phyloP scores from a whole-genome alignment of 1,284 basidiomycete genomes.

The Apiotrichum montevideense region DNA sequence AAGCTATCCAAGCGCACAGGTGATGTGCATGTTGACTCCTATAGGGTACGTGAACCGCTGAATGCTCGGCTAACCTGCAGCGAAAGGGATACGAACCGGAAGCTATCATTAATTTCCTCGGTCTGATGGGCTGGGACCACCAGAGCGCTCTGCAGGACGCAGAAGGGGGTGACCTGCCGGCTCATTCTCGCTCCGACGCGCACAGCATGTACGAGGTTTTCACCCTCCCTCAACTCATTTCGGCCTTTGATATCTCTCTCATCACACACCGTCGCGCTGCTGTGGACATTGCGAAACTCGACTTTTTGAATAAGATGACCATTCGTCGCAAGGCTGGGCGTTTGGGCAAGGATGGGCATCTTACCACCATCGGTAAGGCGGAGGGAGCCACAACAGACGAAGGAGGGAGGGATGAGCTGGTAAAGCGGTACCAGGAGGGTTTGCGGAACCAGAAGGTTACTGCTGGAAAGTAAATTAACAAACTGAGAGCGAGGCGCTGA shows the following conservation, averaged over 20 bases:
- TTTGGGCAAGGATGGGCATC: slow-evolving; percentile 37
- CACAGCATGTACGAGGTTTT: slow-evolving; percentile 41
- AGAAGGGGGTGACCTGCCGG: slow-evolving; percentile 48
- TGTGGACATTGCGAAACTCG: slow-evolving; percentile 40
- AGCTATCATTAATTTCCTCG: slow-evolving; percentile 88
- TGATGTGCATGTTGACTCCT: slow-evolving; percentile 79
- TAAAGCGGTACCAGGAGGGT: slow-evolving; percentile 33
- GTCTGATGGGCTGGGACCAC: slow-evolving; percentile 83
- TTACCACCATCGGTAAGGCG: slow-evolving; percentile 28
- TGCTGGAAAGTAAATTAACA: slow-evolving; percentile 25
- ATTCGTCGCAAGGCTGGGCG: slow-evolving; percentile 36
- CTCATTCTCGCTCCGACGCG: slow-evolving; percentile 34
- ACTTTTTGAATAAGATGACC: slow-evolving; percentile 46
- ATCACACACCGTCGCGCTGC: slow-evolving; percentile 39
- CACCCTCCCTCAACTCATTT: slow-evolving; percentile 34
- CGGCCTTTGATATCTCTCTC: slow-evolving; percentile 33
- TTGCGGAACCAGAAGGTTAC: slow-evolving; percentile 31
- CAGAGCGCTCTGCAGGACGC: slow-evolving; percentile 27
- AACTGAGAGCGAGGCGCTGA: slow-evolving; percentile 19
- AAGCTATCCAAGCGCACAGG: slow-evolving; percentile 94
- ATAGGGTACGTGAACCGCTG: slow-evolving; percentile 56
- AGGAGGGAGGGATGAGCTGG: slow-evolving; percentile 20
- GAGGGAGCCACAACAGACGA: slow-evolving; percentile 54
- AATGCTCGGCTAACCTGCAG: slow-evolving; percentile 21
- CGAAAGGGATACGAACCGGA: slow-evolving; percentile 79